Base-by-base conservation (phyloP, 2,329 filamentous ascomycete genomes). In the Fusarium subtropicale region DNA sequence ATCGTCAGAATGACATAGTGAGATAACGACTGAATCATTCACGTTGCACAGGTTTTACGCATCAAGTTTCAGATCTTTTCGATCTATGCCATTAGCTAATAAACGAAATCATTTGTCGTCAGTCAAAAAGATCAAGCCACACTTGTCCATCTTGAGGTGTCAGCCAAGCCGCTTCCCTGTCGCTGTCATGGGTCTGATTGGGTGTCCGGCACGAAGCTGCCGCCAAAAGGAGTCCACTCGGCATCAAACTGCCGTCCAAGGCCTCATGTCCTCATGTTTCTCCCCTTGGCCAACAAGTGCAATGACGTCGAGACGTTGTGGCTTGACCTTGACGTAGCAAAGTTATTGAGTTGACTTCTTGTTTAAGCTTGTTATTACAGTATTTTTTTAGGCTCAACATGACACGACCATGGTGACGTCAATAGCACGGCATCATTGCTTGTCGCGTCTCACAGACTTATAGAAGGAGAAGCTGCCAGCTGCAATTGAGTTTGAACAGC, bases 221-320 rank as follows among this genome's bases (percentile, higher is more conserved):
- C 67, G 67, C 24, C 33, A 15, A 30, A 31, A 38, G 18, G 59
- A 55, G 44, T 55, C 66, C 45, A 42, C 67, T 71, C 67, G 67
- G 67, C 67, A 71, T 46, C 22, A 68, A 45, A 60, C 63, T 70
- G 67, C 67, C 67, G 67, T 54, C 62, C 53, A 54, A 64, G 62
- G 20, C 54, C 33, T 54, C 30, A n/a, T 9, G 12, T 13, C 20
- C 60, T 69, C 31, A 20, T n/a, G n/a, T 11, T 15, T 42, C 26
- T 24, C 22, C 22, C 39, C 10, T 9, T 36, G 5, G 16, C 55
- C 34, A 26, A 31, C 15, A 46, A 51, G 36, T 45, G 47, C 31
- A 42, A 63, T 70, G 68, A 70, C 68, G 68, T 70, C 64, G 64
- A 15, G 16, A 12, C 18, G 28, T 34, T 53, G 56, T 67, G 63